phyloP scores from a whole-genome alignment of 2,329 filamentous ascomycete genomes.

The Epichloe sp. region DNA sequence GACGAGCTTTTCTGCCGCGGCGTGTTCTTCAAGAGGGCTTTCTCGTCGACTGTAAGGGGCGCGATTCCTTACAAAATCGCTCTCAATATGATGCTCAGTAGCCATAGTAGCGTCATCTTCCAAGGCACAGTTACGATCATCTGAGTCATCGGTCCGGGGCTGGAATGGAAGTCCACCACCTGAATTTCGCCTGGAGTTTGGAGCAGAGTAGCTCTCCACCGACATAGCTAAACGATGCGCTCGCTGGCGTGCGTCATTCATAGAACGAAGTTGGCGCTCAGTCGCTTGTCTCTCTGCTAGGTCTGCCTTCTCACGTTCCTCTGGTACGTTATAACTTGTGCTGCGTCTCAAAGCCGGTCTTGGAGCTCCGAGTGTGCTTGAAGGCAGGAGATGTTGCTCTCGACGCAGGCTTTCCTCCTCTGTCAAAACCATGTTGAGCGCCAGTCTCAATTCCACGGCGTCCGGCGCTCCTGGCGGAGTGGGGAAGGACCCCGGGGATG shows the following conservation, averaged over 20 bases:
- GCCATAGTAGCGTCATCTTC: conserved; percentile 9
- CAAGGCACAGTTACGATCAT: conserved; percentile 11
- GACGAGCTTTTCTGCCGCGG: conserved; percentile 22
- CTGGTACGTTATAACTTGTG: conserved; percentile 28
- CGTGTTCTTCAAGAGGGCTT: conserved; percentile 10
- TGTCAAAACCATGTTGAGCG: conserved; percentile 25
- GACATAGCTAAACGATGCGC: conserved; percentile 27
- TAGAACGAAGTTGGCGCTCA: conserved; percentile 25
- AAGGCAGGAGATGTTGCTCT: conserved; percentile 6
- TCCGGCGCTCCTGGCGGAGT: conserved; percentile 23
- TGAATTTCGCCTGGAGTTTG: conserved; percentile 23
- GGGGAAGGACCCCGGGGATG: conserved; percentile 10
- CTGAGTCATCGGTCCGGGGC: conserved; percentile 18
- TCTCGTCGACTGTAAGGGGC: conserved; percentile 14
- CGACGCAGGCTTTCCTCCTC: conserved; percentile 14
- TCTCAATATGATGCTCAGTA: conserved; percentile 1
- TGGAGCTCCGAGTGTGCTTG: conserved; percentile 11
- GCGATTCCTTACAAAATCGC: conserved; percentile 10
- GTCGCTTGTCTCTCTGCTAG: conserved; percentile 24
- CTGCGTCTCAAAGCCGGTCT: conserved; percentile 28
- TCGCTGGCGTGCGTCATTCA: conserved; percentile 26
- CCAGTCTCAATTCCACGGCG: conserved; percentile 24
- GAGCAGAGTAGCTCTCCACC: conserved; percentile 25
- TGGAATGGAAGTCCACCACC: conserved; percentile 21
- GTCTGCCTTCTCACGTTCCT: conserved; percentile 27